A percentile compares a stretch with the other conserved stretches of the same genome.
Evolutionary conservation across 306 rosid species (phyloP).

Genomic region (Notholithocarpus densiflorus): DNA sequence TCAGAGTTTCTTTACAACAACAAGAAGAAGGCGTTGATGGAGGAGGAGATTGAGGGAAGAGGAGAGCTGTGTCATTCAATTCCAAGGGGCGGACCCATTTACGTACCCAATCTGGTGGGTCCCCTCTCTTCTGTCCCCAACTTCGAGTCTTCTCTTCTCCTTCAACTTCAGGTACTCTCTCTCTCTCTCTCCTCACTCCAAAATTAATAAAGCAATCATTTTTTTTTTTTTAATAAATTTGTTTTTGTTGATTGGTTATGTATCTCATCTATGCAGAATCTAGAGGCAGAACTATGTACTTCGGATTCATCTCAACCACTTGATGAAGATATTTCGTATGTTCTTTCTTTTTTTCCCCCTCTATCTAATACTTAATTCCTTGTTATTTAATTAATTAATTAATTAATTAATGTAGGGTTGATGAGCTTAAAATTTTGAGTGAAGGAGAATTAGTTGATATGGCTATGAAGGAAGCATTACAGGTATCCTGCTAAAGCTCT

Average conservation of each 20-base stretch:
- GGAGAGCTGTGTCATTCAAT: not conserved
- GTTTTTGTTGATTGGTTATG: not conserved
- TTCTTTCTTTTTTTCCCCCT: not conserved
- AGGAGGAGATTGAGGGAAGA: too few species aligned
- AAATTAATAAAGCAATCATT: not conserved
- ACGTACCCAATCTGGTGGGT: constrained; percentile 50
- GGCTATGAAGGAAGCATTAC: constrained; percentile 64
- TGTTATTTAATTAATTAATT: not conserved
- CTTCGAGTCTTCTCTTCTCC: constrained; percentile 47
- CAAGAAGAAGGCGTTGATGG: too few species aligned
- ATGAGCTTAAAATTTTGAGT: constrained; percentile 67
- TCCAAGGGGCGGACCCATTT: constrained; percentile 87
- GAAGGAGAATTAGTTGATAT: constrained; percentile 76
- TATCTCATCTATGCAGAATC: constrained; percentile 36
- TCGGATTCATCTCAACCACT: constrained; percentile 26
- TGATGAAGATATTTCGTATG: constrained; percentile 63
- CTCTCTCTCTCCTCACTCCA: not conserved
- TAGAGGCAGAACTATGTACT: constrained; percentile 42
- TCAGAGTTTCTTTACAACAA: too few species aligned
- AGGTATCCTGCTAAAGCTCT: constrained; percentile 23
- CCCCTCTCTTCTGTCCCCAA: constrained; percentile 48
- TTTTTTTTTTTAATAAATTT: not conserved
- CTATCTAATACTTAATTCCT: not conserved
- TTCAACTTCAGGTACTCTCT: constrained; percentile 52
- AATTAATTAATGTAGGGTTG: constrained; percentile 42